These are phyloP conservation scores for Cladosporium sp. DNA, from an alignment of 2,329 filamentous ascomycete species.

Conservation along the genomic window DNA sequence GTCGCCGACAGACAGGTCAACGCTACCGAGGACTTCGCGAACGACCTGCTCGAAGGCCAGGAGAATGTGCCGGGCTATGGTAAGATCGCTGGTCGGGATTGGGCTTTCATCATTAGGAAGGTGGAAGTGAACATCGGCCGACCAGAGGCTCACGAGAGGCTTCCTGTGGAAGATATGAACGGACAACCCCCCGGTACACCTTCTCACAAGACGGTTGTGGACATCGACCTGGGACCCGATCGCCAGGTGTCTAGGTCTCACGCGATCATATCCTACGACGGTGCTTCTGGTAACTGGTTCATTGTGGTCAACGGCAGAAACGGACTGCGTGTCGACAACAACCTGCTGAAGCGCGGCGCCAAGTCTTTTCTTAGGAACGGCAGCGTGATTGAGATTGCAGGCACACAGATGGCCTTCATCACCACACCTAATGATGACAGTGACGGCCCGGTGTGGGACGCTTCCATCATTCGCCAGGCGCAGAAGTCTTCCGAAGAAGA, in stretches of 20 bases:
- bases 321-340: constrained; percentile 77
- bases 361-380: constrained; percentile 71
- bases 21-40: constrained; percentile 52
- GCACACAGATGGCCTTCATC: constrained; percentile 98
- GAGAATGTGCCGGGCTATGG: constrained; percentile 61
- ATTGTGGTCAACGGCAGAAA: constrained; percentile 87
- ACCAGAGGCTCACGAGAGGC: constrained; percentile 38
- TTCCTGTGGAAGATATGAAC: constrained; percentile 21
- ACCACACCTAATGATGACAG: constrained; percentile 71
- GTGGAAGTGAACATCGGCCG: constrained; percentile 73
- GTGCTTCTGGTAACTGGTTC: constrained; percentile 61
- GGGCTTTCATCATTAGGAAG: constrained; percentile 78
- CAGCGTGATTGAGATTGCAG: constrained; percentile 84
- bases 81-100: constrained; percentile 75
- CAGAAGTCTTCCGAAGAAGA: constrained; percentile 40
- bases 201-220: constrained; percentile 49
- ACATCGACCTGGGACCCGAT: constrained; percentile 71
- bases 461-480: constrained; percentile 33
- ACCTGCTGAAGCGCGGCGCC: constrained; percentile 61
- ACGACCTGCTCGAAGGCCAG: constrained; percentile 44
- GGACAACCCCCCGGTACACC: constrained; percentile 20
- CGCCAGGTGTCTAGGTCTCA: constrained; percentile 47
- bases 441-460: constrained; percentile 61
- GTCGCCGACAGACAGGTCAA: constrained; percentile 49
- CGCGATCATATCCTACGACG: constrained; percentile 46